Evolutionary conservation across 2,329 filamentous ascomycete species (phyloP).

Genomic region (Verticillium nubilum): DNA sequence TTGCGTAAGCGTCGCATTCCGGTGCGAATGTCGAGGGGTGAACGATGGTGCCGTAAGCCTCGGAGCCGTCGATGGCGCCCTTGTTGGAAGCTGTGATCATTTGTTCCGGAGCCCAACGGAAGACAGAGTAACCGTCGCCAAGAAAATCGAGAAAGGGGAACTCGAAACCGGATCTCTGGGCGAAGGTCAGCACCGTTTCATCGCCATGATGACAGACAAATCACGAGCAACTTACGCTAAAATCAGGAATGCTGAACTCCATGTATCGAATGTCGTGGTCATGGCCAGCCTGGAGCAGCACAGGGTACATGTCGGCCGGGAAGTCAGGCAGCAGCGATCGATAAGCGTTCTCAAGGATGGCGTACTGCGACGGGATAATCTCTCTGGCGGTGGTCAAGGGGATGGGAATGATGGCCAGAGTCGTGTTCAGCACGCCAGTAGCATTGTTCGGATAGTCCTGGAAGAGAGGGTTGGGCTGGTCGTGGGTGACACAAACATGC

Average conservation of each 20-base stretch:
- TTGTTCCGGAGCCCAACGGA: constrained; percentile 42
- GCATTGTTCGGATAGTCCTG: constrained; percentile 37
- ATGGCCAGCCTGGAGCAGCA: constrained; percentile 41
- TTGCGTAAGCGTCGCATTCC: constrained; percentile 41
- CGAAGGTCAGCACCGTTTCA: not conserved
- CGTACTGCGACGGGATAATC: constrained; percentile 41
- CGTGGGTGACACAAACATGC: constrained; percentile 3
- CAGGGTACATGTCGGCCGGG: constrained; percentile 46
- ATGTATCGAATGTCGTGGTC: constrained; percentile 45
- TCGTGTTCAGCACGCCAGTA: constrained; percentile 50
- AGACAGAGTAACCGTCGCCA: constrained; percentile 42
- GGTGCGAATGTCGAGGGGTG: constrained; percentile 38
- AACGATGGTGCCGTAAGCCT: constrained; percentile 38
- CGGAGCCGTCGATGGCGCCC: constrained; percentile 36
- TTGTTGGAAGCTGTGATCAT: constrained; percentile 37
- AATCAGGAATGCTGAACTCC: constrained; percentile 35
- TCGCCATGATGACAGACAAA: not conserved
- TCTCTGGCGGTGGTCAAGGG: constrained; percentile 36
- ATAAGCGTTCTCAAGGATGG: constrained; percentile 44
- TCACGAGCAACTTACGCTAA: constrained; percentile 32
- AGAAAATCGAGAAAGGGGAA: constrained; percentile 52
- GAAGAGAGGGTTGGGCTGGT: constrained; percentile 38
- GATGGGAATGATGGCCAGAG: constrained; percentile 46
- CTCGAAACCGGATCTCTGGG: constrained; percentile 42
- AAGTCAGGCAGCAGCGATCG: constrained; percentile 40